Evolutionary conservation across 768 basidiomycete species (phyloP).

Genomic region (Mycena belliarum): DNA sequence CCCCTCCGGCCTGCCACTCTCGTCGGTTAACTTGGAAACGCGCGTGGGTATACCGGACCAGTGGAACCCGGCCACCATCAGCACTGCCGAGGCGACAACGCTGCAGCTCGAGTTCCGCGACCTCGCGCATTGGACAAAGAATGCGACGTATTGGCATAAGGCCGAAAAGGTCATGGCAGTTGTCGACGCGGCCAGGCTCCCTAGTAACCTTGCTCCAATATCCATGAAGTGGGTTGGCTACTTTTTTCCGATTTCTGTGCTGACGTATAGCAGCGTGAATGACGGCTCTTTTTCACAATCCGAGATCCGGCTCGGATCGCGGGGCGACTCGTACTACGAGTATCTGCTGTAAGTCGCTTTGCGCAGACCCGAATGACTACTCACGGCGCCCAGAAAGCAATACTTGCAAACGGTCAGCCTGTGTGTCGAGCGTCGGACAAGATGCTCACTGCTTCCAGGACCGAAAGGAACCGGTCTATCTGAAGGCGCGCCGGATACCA

Average conservation of each 20-base stretch:
- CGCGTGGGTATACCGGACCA: slow-evolving; percentile 50
- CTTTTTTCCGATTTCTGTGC: neutral
- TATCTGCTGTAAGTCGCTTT: slow-evolving; percentile 54
- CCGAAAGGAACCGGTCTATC: slow-evolving; percentile 61
- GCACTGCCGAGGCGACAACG: slow-evolving; percentile 71
- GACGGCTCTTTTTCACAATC: slow-evolving; percentile 36
- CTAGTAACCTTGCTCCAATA: slow-evolving; percentile 68
- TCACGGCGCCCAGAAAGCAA: slow-evolving; percentile 42
- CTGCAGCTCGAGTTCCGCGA: slow-evolving; percentile 79
- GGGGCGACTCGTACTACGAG: slow-evolving; percentile 83
- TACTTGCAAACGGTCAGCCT: slow-evolving; percentile 62
- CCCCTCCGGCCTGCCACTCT: slow-evolving; percentile 63
- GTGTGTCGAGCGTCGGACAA: neutral
- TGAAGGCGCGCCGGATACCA: slow-evolving; percentile 37
- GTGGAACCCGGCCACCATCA: slow-evolving; percentile 37
- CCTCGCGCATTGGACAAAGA: slow-evolving; percentile 61
- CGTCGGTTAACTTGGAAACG: slow-evolving; percentile 58
- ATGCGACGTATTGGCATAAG: slow-evolving; percentile 65
- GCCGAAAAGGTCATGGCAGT: slow-evolving; percentile 66
- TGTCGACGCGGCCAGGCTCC: slow-evolving; percentile 49
- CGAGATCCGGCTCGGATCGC: slow-evolving; percentile 73
- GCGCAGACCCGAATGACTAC: neutral
- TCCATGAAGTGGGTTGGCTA: slow-evolving; percentile 74
- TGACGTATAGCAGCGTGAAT: slow-evolving; percentile 18
- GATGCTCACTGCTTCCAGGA: slow-evolving; percentile 34